These are phyloP conservation scores for Ceratobasidium sp. DNA, from an alignment of 1,284 basidiomycete genomes.

Conservation along the genomic window DNA sequence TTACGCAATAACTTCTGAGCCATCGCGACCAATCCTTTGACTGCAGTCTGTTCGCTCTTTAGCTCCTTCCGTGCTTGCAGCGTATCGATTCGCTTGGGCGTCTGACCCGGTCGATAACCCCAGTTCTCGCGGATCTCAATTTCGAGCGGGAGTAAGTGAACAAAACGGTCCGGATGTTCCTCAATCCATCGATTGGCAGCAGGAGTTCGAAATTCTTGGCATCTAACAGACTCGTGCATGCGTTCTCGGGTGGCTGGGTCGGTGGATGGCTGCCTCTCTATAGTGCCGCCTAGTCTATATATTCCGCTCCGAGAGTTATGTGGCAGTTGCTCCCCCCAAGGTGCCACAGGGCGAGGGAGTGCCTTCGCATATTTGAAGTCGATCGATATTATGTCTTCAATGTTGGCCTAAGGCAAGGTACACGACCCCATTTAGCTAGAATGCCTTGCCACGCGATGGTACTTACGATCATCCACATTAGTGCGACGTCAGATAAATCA, in stretches of 20 bases:
- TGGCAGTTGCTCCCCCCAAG: constrained; percentile 65
- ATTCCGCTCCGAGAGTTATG: constrained; percentile 65
- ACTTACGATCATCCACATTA: constrained; percentile 64
- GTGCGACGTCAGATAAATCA: constrained; percentile 67
- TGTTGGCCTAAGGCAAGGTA: constrained; percentile 62
- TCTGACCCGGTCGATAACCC: constrained; percentile 48
- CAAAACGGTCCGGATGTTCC: constrained; percentile 56
- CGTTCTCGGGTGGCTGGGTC: constrained; percentile 63
- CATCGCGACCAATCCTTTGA: constrained; percentile 28
- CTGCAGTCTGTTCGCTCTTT: constrained; percentile 27
- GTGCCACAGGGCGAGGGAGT: constrained; percentile 59
- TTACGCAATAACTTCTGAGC: constrained; percentile 18
- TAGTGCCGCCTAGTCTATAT: constrained; percentile 55
- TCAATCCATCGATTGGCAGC: constrained; percentile 52
- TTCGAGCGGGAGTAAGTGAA: constrained; percentile 60
- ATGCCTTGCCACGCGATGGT: too few species aligned
- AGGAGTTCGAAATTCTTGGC: constrained; percentile 54
- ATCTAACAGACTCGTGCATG: constrained; percentile 64
- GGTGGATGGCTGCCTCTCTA: constrained; percentile 57
- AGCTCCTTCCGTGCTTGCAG: constrained; percentile 11
- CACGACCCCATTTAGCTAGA: too few species aligned
- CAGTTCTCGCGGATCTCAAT: constrained; percentile 58
- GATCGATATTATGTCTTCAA: constrained; percentile 61
- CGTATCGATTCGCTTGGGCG: constrained; percentile 25
- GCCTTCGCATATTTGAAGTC: constrained; percentile 61